A percentile compares a stretch with the other conserved stretches of the same genome.
These are phyloP conservation scores for Strobilomyces dryophilus DNA, from an alignment of 768 basidiomycete species.

Conservation along the genomic window DNA sequence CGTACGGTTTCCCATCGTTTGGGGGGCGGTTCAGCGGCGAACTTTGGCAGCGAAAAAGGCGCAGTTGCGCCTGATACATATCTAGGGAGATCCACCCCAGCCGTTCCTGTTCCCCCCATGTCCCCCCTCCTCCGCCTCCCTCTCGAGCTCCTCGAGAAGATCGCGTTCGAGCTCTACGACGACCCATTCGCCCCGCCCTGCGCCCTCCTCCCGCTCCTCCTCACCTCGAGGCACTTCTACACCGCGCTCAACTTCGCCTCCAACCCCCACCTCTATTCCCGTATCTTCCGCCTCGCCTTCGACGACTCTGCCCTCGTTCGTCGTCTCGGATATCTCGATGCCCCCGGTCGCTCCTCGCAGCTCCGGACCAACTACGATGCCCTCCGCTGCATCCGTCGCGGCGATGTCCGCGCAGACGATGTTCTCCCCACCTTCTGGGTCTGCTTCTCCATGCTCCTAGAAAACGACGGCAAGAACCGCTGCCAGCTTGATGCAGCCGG, in stretches of 20 bases:
- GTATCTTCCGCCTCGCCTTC: slow-evolving; percentile 54
- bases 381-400: slow-evolving; percentile 28
- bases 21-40: neutral
- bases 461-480: slow-evolving; percentile 66
- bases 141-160: slow-evolving; percentile 44
- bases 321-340: slow-evolving; percentile 44
- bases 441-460: slow-evolving; percentile 53
- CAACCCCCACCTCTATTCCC: slow-evolving; percentile 42
- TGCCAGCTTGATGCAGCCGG: slow-evolving; percentile 52
- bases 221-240: slow-evolving; percentile 39
- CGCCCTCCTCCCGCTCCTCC: slow-evolving; percentile 45
- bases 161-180: slow-evolving; percentile 43
- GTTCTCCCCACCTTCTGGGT: slow-evolving; percentile 39
- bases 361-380: slow-evolving; percentile 37
- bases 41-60: neutral
- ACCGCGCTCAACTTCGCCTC: slow-evolving; percentile 26
- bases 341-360: slow-evolving; percentile 33
- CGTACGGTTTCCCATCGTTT: neutral
- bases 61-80: neutral
- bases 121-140: slow-evolving; percentile 33
- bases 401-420: slow-evolving; percentile 31
- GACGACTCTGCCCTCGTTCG: slow-evolving; percentile 49
- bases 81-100: too few species aligned
- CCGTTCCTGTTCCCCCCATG: slow-evolving; percentile 8
- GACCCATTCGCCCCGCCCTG: slow-evolving; percentile 26